Evolutionary conservation across 1,284 basidiomycete species (phyloP), one percentile per base, ranked within the genome.

Genomic region (Acaromyces ingoldii): DNA sequence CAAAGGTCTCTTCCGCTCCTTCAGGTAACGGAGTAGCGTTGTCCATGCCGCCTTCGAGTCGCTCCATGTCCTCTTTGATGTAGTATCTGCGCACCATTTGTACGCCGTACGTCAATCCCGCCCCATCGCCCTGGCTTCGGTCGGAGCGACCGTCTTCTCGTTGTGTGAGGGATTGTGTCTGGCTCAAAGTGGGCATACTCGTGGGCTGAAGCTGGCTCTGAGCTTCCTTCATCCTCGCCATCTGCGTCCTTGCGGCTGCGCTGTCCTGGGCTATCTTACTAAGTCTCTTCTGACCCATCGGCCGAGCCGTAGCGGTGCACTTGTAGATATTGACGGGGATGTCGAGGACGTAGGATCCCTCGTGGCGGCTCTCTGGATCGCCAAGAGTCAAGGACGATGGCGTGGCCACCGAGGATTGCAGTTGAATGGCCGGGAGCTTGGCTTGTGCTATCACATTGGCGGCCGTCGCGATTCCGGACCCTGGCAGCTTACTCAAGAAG

Each of bases 241-340:
- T 62, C 51, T 40, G 29, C 15, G 3, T 30, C 24, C 30, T 30
- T 1, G 57, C 63, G n/a, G 45, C 53, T 2, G 53, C 51, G 24
- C 58, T 61, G 19, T 67, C 54, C 40, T 55, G 33, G 1, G 67
- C 67, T 3, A 65, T 51, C 37, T 63, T 64, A 33, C 58, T 63
- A 21, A 67, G 60, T 53, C 65, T 65, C 51, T 38, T 61, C 82
- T 87, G 85, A n/a, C 83, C 77, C 54, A 88, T 86, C 0, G 89
- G 85, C 17, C 84, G 80, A 1, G 82, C 82, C 28, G 84, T 72
- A 25, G 86, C 83, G 0, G 90, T 92, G 57, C 85, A 87, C 77
- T 97, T 97, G 67, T 84, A 86, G 33, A 85, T 81, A 67, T 85
- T 85, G 66, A 96, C 81, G 1, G 80, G 77, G 51, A 97, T 82